phyloP scores from a whole-genome alignment of 345 rosid genomes.

The Eutrema yunnanense region DNA sequence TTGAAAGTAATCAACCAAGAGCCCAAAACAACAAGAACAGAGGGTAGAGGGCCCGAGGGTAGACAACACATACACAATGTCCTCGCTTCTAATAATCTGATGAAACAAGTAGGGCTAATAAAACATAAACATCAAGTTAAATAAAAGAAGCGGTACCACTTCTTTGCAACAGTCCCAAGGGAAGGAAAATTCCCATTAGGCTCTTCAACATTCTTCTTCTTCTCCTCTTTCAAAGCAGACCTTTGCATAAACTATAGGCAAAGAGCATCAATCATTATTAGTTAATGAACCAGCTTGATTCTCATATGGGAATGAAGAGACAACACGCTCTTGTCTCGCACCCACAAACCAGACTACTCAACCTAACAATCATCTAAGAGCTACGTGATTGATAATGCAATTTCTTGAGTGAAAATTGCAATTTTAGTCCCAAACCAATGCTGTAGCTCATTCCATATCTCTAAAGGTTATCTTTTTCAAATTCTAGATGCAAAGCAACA shows the following conservation, averaged over 20 bases:
- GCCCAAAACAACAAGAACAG: not conserved
- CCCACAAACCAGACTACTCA: not conserved
- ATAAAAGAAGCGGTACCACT: conserved; percentile 40
- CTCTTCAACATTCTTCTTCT: conserved; percentile 49
- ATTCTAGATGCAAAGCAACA: not conserved
- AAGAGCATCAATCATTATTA: not conserved
- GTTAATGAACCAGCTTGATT: not conserved
- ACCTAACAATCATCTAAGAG: not conserved
- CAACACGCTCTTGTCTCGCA: not conserved
- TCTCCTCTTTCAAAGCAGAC: conserved; percentile 57
- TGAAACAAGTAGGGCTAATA: not conserved
- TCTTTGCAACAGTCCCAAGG: conserved; percentile 37
- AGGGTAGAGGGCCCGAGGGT: not conserved
- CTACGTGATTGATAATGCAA: not conserved
- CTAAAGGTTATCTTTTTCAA: not conserved
- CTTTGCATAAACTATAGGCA: conserved; percentile 78
- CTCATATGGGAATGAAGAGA: not conserved
- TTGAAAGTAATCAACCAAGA: not conserved
- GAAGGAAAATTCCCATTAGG: conserved; percentile 46
- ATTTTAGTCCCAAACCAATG: not conserved
- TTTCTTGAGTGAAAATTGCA: not conserved
- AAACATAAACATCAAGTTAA: not conserved
- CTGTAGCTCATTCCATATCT: not conserved
- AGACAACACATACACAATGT: not conserved
- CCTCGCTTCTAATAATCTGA: not conserved